A percentile compares a stretch with the other conserved stretches of the same genome.
Conservation (phyloP, 2,329 filamentous ascomycete genomes). For the Didymella keratinophila region DNA sequence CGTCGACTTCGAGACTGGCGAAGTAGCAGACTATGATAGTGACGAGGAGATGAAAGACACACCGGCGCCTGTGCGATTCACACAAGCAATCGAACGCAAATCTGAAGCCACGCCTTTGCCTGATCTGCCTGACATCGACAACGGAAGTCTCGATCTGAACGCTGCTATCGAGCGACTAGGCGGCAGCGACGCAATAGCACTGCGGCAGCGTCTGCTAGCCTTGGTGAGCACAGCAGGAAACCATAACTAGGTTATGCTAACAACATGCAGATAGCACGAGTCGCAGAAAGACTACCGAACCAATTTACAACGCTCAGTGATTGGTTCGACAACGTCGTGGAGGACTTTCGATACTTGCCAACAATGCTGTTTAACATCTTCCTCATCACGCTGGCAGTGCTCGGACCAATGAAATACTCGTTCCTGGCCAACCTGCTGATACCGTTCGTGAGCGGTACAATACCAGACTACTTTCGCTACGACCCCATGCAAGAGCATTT, state of each 20-base stretch:
- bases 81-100: constrained; percentile 14
- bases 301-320: constrained; percentile 61
- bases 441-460: constrained; percentile 33
- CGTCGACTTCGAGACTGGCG: constrained; percentile 61
- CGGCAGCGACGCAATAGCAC: constrained; percentile 62
- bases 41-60: constrained; percentile 45
- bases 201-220: constrained; percentile 70
- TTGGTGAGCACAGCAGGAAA: constrained; percentile 52
- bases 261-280: constrained; percentile 45
- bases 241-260: too few species aligned
- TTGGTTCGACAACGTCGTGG: constrained; percentile 67
- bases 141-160: constrained; percentile 12
- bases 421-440: constrained; percentile 52
- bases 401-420: constrained; percentile 55
- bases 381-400: constrained; percentile 57
- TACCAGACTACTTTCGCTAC: constrained; percentile 38
- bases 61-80: constrained; percentile 16
- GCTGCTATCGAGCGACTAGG: constrained; percentile 44
- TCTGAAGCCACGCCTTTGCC: background rate
- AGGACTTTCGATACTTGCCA: constrained; percentile 65
- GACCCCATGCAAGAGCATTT: constrained; percentile 42
- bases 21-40: constrained; percentile 64
- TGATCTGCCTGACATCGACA: constrained; percentile 15
- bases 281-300: constrained; percentile 50
- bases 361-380: constrained; percentile 66